These are phyloP conservation scores for Whalleya microplaca DNA, from an alignment of 2,329 filamentous ascomycete genomes.

Conservation along the genomic window DNA sequence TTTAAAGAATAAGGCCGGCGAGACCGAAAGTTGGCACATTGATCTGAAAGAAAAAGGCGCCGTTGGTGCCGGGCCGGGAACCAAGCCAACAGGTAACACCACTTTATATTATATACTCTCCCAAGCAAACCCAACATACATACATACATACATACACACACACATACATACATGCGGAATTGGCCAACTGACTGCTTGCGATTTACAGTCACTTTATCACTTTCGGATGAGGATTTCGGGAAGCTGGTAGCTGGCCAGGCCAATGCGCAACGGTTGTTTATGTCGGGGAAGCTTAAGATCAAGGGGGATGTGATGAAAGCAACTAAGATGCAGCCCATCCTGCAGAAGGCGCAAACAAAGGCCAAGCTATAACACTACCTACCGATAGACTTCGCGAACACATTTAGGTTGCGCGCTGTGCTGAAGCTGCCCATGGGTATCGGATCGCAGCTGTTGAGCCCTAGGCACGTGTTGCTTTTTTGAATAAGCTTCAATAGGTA, in stretches of 20 bases:
- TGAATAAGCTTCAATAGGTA: too few species aligned
- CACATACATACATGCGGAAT: not conserved
- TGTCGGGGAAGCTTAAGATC: conserved; percentile 98
- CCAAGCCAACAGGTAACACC: conserved; percentile 78
- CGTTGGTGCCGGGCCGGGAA: conserved; percentile 76
- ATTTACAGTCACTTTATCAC: conserved; percentile 73
- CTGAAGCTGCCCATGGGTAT: not conserved
- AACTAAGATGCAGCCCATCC: conserved; percentile 90
- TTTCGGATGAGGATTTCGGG: conserved; percentile 86
- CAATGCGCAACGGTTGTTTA: conserved; percentile 94
- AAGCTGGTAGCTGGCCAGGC: conserved; percentile 84
- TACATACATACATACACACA: too few species aligned
- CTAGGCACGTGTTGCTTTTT: too few species aligned
- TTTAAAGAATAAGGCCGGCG: conserved; percentile 82
- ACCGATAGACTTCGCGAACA: not conserved
- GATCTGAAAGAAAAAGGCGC: conserved; percentile 90
- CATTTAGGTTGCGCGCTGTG: not conserved
- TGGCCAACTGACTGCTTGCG: conserved; percentile 4
- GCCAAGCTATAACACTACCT: conserved; percentile 76
- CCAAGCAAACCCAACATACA: not conserved
- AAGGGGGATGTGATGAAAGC: conserved; percentile 99
- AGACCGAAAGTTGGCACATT: conserved; percentile 88
- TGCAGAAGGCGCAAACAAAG: conserved; percentile 85
- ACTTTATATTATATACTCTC: not conserved
- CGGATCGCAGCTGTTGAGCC: not conserved